These are phyloP conservation scores for Hsuehochloa calcarea DNA, from an alignment of 176 grass and related monocot species.

Conservation along the genomic window DNA sequence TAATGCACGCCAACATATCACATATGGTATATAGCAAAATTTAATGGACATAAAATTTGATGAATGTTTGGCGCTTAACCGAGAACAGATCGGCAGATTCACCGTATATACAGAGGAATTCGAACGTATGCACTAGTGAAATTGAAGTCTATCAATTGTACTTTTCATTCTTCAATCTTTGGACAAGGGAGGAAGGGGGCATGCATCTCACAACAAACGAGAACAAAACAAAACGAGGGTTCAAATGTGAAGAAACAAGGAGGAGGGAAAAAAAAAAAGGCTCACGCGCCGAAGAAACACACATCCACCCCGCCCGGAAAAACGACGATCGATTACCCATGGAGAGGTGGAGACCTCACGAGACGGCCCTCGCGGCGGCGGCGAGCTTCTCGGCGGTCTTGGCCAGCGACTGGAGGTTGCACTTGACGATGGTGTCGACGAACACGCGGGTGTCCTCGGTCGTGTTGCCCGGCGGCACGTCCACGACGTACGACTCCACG, in stretches of 20 bases:
- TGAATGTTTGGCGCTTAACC: not conserved
- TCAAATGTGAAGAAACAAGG: slow-evolving; percentile 43
- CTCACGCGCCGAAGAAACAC: slow-evolving; percentile 45
- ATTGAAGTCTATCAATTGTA: slow-evolving; percentile 35
- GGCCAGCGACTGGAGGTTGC: slow-evolving; percentile 95
- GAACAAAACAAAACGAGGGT: not conserved
- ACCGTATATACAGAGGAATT: slow-evolving; percentile 23
- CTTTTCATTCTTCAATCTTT: slow-evolving; percentile 43
- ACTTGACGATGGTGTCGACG: slow-evolving; percentile 94
- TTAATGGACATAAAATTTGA: not conserved
- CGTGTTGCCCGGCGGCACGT: slow-evolving; percentile 90
- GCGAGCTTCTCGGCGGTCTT: slow-evolving; percentile 69
- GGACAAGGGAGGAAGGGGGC: slow-evolving; percentile 26
- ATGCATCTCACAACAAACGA: slow-evolving; percentile 43
- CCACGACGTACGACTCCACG: slow-evolving; percentile 94
- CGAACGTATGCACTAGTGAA: not conserved
- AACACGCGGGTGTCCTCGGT: slow-evolving; percentile 86
- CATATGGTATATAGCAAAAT: too few relatives aligned
- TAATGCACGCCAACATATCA: not conserved
- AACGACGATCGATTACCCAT: slow-evolving; percentile 15
- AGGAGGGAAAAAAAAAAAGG: not conserved
- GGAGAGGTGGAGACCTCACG: slow-evolving; percentile 20
- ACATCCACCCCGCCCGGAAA: slow-evolving; percentile 32
- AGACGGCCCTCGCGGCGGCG: slow-evolving; percentile 11
- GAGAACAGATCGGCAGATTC: not conserved